These are phyloP conservation scores for Triticum urartu DNA, from an alignment of 176 grass and related monocot genomes.

Conservation along the genomic window DNA sequence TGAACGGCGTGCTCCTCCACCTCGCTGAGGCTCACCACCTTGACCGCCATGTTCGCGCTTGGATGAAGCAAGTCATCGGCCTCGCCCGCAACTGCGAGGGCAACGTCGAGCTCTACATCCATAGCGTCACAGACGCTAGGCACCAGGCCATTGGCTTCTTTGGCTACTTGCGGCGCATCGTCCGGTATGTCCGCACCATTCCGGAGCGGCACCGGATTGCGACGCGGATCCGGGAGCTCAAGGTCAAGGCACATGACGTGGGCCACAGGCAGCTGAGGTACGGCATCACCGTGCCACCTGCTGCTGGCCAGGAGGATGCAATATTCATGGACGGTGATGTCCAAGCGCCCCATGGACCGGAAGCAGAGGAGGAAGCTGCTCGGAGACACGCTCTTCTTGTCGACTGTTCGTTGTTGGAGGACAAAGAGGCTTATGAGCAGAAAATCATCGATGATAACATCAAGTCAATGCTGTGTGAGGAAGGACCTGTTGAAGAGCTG, in stretches of 20 bases:
- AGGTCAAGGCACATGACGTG: not conserved
- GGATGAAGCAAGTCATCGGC: not conserved
- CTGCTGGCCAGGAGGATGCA: accelerated
- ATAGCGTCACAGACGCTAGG: not conserved
- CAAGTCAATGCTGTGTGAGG: too few species aligned
- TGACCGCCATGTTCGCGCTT: not conserved
- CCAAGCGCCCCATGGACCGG: accelerated
- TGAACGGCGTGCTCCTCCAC: not conserved
- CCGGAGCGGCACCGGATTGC: not conserved
- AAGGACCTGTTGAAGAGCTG: accelerated
- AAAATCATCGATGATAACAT: too few species aligned
- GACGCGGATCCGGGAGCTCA: not conserved
- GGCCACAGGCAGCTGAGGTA: not conserved
- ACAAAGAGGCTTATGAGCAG: too few species aligned
- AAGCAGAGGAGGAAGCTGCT: not conserved
- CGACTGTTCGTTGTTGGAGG: accelerated
- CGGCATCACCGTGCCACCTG: not conserved
- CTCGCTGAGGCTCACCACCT: not conserved
- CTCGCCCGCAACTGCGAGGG: not conserved
- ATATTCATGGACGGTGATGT: not conserved
- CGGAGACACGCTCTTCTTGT: too few species aligned
- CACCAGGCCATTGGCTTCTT: not conserved
- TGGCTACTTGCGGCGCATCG: accelerated
- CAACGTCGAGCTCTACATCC: not conserved
- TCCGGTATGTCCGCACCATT: not conserved